Evolutionary conservation across 140 eudicot species (phyloP).

Genomic region (Senecio squalidus): DNA sequence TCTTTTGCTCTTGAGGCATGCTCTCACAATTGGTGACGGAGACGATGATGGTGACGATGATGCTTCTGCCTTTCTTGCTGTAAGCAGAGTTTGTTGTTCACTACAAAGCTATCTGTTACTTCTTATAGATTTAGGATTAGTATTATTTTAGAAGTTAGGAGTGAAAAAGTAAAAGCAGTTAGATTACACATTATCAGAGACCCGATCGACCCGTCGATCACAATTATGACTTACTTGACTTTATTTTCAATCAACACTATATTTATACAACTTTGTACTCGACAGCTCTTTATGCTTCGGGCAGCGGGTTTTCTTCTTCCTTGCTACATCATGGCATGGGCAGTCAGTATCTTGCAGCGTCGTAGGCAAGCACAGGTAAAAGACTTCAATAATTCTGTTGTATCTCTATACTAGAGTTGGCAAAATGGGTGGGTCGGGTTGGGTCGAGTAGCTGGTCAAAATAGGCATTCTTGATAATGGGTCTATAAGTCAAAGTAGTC

Average conservation of each 20-base stretch:
- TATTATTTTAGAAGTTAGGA: too few relatives aligned
- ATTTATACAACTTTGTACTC: not conserved
- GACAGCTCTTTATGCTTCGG: conserved; percentile 70
- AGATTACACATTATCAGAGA: too few relatives aligned
- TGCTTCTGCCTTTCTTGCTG: conserved; percentile 64
- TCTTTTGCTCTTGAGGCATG: conserved; percentile 66
- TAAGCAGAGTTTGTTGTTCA: conserved; percentile 29
- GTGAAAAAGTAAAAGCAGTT: too few relatives aligned
- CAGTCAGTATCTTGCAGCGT: conserved; percentile 61
- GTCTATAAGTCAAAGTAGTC: too few relatives aligned
- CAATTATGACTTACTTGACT: not conserved
- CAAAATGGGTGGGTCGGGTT: not conserved
- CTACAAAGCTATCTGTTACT: not conserved
- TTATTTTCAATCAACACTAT: not conserved
- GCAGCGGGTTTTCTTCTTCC: conserved; percentile 85
- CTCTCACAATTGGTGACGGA: conserved; percentile 52
- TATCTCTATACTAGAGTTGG: not conserved
- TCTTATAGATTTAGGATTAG: too few relatives aligned
- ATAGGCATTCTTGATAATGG: not conserved
- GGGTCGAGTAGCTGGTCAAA: too few relatives aligned
- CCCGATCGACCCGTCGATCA: too few relatives aligned
- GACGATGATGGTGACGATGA: conserved; percentile 54
- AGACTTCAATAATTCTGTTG: not conserved
- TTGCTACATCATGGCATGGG: conserved; percentile 88
- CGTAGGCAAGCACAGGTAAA: conserved; percentile 77